A percentile compares a stretch with the other conserved stretches of the same genome.
Conservation (phyloP, 208 protist species). For the Porcisia hertigi region DNA sequence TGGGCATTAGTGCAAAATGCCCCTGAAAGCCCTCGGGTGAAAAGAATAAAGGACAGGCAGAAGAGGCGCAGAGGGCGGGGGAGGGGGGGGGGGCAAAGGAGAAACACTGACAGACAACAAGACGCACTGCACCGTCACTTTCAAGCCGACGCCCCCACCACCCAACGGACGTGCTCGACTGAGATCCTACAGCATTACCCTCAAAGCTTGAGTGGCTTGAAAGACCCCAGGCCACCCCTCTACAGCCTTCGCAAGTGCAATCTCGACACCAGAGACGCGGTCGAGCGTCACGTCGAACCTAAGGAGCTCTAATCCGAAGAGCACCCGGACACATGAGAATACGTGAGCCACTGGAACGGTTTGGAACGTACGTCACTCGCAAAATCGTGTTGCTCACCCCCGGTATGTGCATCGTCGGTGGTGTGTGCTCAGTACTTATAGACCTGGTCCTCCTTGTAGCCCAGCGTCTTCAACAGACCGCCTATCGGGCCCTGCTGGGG, state of each 20-base stretch:
- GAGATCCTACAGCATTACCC: neutral
- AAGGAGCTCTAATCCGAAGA: neutral
- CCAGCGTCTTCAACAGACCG: slow-evolving; percentile 70
- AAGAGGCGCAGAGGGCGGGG: neutral
- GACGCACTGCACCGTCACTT: neutral
- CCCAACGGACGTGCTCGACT: neutral
- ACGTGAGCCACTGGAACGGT: neutral
- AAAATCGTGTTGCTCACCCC: neutral
- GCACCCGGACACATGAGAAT: neutral
- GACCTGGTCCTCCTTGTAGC: slow-evolving; percentile 81
- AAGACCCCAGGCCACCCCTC: neutral
- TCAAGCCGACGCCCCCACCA: neutral
- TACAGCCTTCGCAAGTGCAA: neutral
- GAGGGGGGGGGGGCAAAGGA: neutral
- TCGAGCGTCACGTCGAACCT: neutral
- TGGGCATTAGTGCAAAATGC: neutral
- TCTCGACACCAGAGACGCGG: neutral
- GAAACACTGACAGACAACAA: neutral
- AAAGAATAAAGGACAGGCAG: neutral
- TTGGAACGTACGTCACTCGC: neutral
- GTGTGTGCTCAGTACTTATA: slow-evolving; percentile 75
- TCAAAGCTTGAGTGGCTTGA: neutral
- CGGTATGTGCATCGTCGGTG: neutral
- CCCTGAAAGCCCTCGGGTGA: too few species aligned
- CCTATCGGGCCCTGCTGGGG: slow-evolving; percentile 70